Evolutionary conservation across 768 basidiomycete species (phyloP).

Genomic region (Xerocomellus intermedius): DNA sequence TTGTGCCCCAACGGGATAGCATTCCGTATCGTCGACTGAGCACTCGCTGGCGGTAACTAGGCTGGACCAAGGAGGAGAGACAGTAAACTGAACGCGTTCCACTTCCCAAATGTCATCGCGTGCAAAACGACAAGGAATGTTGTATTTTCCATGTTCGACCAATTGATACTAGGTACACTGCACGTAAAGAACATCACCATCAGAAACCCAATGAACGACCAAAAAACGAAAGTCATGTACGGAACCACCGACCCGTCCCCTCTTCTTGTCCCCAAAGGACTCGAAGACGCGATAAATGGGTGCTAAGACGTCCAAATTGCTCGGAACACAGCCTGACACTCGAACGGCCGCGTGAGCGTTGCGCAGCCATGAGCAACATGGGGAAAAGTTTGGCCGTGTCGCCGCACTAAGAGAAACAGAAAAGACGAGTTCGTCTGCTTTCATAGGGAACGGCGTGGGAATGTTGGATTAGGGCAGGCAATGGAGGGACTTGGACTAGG

Average conservation of each 20-base stretch:
- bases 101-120: too few species aligned
- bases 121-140: too few species aligned
- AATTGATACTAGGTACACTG: not conserved
- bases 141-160: too few species aligned
- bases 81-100: too few species aligned
- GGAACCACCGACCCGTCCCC: conserved; percentile 79
- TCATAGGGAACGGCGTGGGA: conserved; percentile 12
- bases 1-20: too few species aligned
- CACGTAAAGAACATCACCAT: not conserved
- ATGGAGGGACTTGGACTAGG: not conserved
- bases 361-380: conserved; percentile 86
- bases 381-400: conserved; percentile 76
- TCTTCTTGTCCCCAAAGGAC: conserved; percentile 36
- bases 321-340: conserved; percentile 89
- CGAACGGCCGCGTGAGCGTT: conserved; percentile 67
- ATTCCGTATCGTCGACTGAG: too few species aligned
- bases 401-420: conserved; percentile 63
- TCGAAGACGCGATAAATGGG: conserved; percentile 58
- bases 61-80: too few species aligned
- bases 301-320: conserved; percentile 75
- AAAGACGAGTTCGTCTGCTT: not conserved
- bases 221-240: conserved; percentile 28
- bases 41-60: too few species aligned
- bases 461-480: conserved; percentile 23
- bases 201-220: not conserved